Percentiles rank a stretch among this genome's conserved stretches.
These are phyloP conservation scores for Lentinula raphanica DNA, from an alignment of 768 basidiomycete genomes.

Conservation along the genomic window DNA sequence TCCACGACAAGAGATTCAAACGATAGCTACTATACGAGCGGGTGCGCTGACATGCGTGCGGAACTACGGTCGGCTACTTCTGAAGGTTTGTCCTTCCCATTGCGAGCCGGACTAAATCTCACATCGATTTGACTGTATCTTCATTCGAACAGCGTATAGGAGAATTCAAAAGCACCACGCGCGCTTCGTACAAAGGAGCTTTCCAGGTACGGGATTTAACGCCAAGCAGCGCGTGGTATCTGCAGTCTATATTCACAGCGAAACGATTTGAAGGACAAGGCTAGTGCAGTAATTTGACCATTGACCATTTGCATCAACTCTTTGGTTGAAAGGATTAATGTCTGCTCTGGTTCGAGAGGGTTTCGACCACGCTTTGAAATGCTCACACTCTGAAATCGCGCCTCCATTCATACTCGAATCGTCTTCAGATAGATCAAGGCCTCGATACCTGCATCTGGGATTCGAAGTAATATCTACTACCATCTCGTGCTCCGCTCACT, in stretches of 20 bases:
- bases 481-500: too few species aligned
- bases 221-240: neutral
- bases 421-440: neutral
- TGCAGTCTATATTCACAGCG: neutral
- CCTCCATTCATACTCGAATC: neutral
- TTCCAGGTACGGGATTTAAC: neutral
- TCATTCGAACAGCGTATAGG: neutral
- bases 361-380: neutral
- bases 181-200: neutral
- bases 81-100: neutral
- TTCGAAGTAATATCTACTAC: neutral
- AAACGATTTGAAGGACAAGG: neutral
- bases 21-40: neutral
- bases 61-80: neutral
- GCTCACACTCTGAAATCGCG: neutral
- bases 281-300: neutral
- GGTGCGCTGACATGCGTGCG: neutral
- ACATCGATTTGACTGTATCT: too few species aligned
- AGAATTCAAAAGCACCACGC: neutral
- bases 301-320: too few species aligned
- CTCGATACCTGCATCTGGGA: neutral
- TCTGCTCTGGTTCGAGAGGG: slow-evolving; percentile 1
- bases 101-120: too few species aligned
- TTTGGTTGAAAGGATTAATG: slow-evolving; percentile 4
- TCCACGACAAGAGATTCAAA: neutral